phyloP scores from a whole-genome alignment of 176 grass and related monocot species.

The Carex parvula region DNA sequence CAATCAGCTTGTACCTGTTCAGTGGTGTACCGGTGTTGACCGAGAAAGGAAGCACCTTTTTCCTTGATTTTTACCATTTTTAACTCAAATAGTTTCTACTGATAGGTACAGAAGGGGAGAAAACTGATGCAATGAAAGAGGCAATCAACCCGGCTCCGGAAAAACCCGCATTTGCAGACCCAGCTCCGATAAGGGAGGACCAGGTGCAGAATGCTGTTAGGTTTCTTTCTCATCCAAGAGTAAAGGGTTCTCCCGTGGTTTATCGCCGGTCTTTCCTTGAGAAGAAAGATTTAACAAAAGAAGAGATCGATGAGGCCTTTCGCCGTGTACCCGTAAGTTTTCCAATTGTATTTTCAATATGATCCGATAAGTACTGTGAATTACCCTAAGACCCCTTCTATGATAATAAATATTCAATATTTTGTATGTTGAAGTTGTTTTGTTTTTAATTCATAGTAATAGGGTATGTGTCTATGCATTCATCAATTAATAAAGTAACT shows the following conservation, averaged over 20 bases:
- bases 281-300: constrained; percentile 71
- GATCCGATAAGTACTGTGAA: no score
- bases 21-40: no score
- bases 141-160: not conserved
- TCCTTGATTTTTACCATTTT: no score
- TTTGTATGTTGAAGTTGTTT: no score
- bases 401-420: no score
- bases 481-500: not conserved
- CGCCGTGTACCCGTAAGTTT: constrained; percentile 63
- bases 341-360: not conserved
- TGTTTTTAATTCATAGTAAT: no score
- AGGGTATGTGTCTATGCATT: not conserved
- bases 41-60: no score
- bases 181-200: constrained; percentile 57
- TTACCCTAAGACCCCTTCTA: no score
- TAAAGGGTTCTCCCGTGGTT: constrained; percentile 57
- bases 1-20: no score
- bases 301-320: constrained; percentile 92
- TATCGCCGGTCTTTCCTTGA: constrained; percentile 81
- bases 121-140: constrained; percentile 19
- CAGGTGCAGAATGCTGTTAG: constrained; percentile 79
- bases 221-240: constrained; percentile 89
- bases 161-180: constrained; percentile 31
- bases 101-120: constrained; percentile 16
- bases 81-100: not conserved